These are phyloP conservation scores for Omphalea diandra DNA, from an alignment of 441 rosid species.

Conservation along the genomic window DNA sequence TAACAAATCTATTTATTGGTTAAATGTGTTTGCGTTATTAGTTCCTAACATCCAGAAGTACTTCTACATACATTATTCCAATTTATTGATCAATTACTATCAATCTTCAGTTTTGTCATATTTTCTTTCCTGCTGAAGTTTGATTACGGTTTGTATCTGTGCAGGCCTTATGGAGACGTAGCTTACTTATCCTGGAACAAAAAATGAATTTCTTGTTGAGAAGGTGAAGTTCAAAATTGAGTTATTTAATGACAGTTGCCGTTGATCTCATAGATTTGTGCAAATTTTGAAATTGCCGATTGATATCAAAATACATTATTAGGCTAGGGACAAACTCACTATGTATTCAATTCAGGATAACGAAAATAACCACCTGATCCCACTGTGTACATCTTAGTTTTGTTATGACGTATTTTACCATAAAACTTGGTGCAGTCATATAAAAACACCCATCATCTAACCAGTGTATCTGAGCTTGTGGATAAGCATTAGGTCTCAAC, in stretches of 20 bases:
- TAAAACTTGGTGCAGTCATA: neutral
- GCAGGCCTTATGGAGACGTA: conserved; percentile 56
- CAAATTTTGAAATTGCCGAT: conserved; percentile 2
- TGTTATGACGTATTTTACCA: neutral
- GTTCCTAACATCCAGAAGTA: neutral
- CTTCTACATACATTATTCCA: neutral
- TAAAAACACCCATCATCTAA: neutral
- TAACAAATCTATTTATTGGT: too few species aligned
- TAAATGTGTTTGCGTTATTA: neutral
- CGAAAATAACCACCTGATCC: neutral
- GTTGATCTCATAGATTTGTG: neutral
- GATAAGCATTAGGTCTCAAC: too few species aligned
- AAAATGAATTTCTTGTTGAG: conserved; percentile 46
- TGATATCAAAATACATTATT: neutral
- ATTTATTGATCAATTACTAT: neutral
- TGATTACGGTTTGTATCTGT: conserved; percentile 4
- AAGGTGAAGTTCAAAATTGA: conserved; percentile 8
- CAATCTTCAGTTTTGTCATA: neutral
- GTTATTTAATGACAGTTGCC: neutral
- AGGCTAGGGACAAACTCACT: neutral
- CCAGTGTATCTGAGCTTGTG: too few species aligned
- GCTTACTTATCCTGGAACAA: conserved; percentile 48
- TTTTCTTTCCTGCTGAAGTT: neutral
- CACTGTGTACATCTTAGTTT: neutral
- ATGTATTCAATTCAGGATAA: neutral